Evolutionary conservation across 345 rosid genomes (phyloP).

Genomic region (Hibiscus tridactylites): DNA sequence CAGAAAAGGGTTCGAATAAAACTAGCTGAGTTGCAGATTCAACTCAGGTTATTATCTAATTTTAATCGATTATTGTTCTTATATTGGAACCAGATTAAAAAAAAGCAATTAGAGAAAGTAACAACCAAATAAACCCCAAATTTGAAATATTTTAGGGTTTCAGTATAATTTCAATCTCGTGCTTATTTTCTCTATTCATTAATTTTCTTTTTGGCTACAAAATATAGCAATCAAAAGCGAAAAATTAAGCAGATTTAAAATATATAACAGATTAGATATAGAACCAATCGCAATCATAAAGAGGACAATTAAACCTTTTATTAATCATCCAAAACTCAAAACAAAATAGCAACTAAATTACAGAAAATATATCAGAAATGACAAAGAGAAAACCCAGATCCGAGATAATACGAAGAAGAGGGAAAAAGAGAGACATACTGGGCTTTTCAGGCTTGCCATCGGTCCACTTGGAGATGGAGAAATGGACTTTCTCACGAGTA

Average conservation of each 20-base stretch:
- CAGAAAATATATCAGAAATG: background rate
- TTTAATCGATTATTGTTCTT: background rate
- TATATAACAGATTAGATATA: background rate
- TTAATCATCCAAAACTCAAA: background rate
- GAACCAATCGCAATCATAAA: background rate
- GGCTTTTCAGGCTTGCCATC: conserved; percentile 70
- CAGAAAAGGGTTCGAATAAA: background rate
- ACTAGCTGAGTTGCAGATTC: background rate
- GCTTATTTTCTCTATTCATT: background rate
- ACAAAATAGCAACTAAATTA: background rate
- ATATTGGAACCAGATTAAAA: background rate
- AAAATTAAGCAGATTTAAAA: background rate
- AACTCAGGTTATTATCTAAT: background rate
- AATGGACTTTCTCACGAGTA: conserved; percentile 78
- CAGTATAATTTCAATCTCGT: background rate
- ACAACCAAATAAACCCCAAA: background rate
- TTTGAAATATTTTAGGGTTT: background rate
- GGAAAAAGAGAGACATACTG: conserved; percentile 25
- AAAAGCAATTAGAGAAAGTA: background rate
- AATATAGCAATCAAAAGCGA: background rate
- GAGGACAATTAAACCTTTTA: background rate
- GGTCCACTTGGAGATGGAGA: conserved; percentile 55
- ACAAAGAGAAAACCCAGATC: background rate
- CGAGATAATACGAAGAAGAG: background rate
- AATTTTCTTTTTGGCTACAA: background rate